Evolutionary conservation across 805 yeast species (phyloP), one percentile per base, ranked within the genome.

Genomic region (Teunomyces atbi): DNA sequence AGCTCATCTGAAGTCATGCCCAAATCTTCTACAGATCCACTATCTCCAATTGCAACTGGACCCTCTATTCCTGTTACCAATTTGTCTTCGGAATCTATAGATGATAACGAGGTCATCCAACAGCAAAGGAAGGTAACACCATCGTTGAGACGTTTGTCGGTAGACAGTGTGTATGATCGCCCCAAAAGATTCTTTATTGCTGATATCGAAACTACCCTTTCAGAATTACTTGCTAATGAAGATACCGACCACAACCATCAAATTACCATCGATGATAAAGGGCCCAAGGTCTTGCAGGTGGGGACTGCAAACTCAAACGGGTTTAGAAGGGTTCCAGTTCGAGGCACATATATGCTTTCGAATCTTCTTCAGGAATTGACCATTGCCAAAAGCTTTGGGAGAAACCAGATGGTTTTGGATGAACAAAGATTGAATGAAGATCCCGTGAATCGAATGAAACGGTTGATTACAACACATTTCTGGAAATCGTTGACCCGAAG

Each of bases 241-340:
- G 97, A 90, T 61, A 89, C 96, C 2, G 96, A 91, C 65, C 74
- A 76, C 44, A 84, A 91, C 61, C 83, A 67, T 62, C 97, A 91
- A 64, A 90, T 87, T 59, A 87, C 96, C 6, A 82, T 87, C 41
- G 95, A 87, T 56, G 95, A 88, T 59, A 79, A 80, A 2, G 95
- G 95, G 1, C 94, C 95, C 3, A 87, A 87, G 60, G 89, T 84
- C n/a, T 68, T 87, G 48, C 78, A 79, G 55, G 71, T 88, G 11
- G 94, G 94, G 6, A 89, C 97, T 2, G 89, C 84, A 30, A 86
- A 87, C 60, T 89, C 96, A 3, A 81, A 83, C 57, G 97, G 97
- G 1, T 88, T 68, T 67, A 83, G 80, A 32, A 83, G 79, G 54
- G 78, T 78, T 45, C 87, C 84, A 49, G 76, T 90, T 46, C 71